Evolutionary conservation across 2,329 filamentous ascomycete species (phyloP).

Genomic region (Myriosclerotinia curreyana): DNA sequence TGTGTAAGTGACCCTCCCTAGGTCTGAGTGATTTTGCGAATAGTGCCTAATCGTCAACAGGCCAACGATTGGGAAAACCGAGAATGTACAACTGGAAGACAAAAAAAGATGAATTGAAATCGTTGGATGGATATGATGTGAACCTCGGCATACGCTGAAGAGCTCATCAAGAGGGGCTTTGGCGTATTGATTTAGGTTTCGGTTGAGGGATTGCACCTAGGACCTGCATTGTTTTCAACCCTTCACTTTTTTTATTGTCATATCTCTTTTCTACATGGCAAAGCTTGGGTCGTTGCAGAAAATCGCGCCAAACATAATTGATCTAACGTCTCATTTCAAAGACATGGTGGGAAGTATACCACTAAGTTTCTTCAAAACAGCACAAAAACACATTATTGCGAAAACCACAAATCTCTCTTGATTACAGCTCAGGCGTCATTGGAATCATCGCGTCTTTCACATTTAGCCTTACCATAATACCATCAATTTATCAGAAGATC

Average conservation of each 20-base stretch:
- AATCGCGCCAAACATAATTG: neutral
- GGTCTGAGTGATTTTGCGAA: neutral
- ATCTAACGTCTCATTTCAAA: neutral
- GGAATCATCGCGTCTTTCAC: neutral
- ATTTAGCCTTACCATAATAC: neutral
- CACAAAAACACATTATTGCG: neutral
- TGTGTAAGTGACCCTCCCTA: conserved; percentile 26
- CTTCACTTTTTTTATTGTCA: neutral
- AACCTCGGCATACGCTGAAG: neutral
- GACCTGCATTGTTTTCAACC: neutral
- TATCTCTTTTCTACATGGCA: neutral
- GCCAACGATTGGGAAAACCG: conserved; percentile 2
- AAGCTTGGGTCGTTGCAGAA: neutral
- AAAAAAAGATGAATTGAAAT: neutral
- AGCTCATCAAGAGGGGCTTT: too few relatives aligned
- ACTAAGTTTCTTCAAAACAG: neutral
- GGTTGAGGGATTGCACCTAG: neutral
- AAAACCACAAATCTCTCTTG: neutral
- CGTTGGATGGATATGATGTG: neutral
- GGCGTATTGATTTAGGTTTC: neutral
- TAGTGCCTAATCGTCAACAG: neutral
- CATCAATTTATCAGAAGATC: neutral
- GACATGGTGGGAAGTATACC: neutral
- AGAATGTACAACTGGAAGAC: neutral
- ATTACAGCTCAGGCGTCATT: neutral